phyloP scores from a whole-genome alignment of 169 alveolate genomes.

The Amoebophrya sp. region DNA sequence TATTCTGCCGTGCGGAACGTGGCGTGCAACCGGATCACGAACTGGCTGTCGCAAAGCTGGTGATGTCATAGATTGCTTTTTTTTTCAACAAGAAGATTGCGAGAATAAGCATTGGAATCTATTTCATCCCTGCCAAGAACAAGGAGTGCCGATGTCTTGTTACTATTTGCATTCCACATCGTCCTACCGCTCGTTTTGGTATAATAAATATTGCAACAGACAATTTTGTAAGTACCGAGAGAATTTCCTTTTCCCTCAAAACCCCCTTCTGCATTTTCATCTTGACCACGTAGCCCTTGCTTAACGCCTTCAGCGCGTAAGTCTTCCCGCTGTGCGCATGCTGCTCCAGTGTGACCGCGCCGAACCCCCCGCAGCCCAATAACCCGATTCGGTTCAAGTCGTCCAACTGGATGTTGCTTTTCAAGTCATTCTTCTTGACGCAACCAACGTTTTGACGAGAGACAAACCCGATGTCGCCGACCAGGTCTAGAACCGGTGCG shows the following conservation, averaged over 20 bases:
- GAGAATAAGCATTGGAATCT: too few species aligned
- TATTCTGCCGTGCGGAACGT: background rate
- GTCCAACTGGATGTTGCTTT: background rate
- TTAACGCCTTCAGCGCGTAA: slow-evolving; percentile 44
- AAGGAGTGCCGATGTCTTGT: too few species aligned
- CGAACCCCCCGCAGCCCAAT: slow-evolving; percentile 46
- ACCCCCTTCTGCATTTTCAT: background rate
- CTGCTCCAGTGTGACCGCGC: slow-evolving; percentile 44
- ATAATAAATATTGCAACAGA: too few species aligned
- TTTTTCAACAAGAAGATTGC: too few species aligned
- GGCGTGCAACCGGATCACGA: background rate
- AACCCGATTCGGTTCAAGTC: slow-evolving; percentile 44
- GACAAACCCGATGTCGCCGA: background rate
- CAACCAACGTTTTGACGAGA: too few species aligned
- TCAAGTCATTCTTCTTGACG: background rate
- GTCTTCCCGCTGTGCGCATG: background rate
- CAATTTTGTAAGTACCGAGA: background rate
- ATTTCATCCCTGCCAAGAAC: too few species aligned
- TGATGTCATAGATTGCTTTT: too few species aligned
- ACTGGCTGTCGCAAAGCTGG: background rate
- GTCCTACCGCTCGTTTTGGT: too few species aligned
- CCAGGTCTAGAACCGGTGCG: background rate
- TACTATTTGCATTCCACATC: too few species aligned
- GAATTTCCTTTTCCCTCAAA: background rate
- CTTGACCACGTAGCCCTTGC: slow-evolving; percentile 35